Percentiles rank a stretch among this genome's conserved stretches.
Evolutionary conservation across 345 rosid species (phyloP).

Genomic region (Aurinia saxatilis): DNA sequence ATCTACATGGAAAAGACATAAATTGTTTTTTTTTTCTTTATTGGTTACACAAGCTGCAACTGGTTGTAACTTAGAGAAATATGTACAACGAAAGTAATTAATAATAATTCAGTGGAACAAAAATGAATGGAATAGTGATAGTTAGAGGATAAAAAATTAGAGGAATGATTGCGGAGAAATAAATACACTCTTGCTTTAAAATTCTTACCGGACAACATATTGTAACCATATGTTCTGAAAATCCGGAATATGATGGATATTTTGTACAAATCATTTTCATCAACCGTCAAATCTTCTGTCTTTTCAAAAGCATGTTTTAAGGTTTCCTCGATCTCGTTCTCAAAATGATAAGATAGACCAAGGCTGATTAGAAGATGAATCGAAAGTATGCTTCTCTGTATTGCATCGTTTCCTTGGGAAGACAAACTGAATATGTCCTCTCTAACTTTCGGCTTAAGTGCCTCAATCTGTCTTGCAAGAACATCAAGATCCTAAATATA

Average conservation of each 20-base stretch:
- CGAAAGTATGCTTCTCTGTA: not conserved
- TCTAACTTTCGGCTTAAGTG: not conserved
- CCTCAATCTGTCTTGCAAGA: constrained; percentile 13
- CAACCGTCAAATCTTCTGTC: not conserved
- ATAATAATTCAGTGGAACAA: too few species aligned
- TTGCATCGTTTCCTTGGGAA: not conserved
- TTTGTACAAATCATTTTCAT: constrained; percentile 1
- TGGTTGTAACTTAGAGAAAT: too few species aligned
- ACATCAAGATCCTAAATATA: not conserved
- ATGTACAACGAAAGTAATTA: too few species aligned
- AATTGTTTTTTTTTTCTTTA: too few species aligned
- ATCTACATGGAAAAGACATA: constrained; percentile 12
- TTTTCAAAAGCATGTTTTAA: not conserved
- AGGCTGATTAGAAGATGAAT: not conserved
- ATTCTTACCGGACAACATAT: not conserved
- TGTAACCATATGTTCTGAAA: not conserved
- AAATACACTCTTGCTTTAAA: too few species aligned
- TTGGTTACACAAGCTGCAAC: too few species aligned
- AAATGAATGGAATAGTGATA: too few species aligned
- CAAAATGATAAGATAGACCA: constrained; percentile 13
- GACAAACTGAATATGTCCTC: not conserved
- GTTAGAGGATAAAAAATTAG: too few species aligned
- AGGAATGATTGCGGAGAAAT: too few species aligned
- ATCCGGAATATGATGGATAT: not conserved
- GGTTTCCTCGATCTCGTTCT: constrained; percentile 3